phyloP scores from a whole-genome alignment of 306 rosid species.

The Quercus suber region DNA sequence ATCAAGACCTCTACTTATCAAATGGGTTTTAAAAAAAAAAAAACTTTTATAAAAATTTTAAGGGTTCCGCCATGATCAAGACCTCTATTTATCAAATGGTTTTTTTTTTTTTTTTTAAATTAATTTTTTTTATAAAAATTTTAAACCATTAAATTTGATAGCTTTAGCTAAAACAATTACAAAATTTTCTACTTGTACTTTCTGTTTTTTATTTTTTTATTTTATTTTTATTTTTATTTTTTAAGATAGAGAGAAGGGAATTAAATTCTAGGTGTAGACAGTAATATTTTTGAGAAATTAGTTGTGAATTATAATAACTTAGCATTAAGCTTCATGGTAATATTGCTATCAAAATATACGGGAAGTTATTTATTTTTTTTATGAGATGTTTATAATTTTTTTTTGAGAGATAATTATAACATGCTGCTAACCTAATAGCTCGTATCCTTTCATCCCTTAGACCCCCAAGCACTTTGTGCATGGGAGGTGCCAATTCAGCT shows the following conservation, averaged over 20 bases:
- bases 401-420: too few relatives aligned
- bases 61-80: background rate
- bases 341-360: background rate
- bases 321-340: background rate
- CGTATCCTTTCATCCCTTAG: too few relatives aligned
- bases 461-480: too few relatives aligned
- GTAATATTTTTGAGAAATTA: slow-evolving; percentile 23
- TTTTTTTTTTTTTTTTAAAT: too few relatives aligned
- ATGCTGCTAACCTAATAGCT: too few relatives aligned
- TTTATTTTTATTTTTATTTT: background rate
- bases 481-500: too few relatives aligned
- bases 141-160: background rate
- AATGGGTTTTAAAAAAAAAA: background rate
- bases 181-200: too few relatives aligned
- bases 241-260: background rate
- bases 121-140: too few relatives aligned
- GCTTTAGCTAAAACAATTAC: background rate
- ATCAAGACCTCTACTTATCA: background rate
- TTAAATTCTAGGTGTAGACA: background rate
- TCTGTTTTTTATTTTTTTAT: background rate
- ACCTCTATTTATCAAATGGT: background rate
- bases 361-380: background rate
- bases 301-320: background rate
- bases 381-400: too few relatives aligned
- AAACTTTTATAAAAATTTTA: too few relatives aligned